Conservation (phyloP, 2,329 filamentous ascomycete genomes). For the Colletotrichum sp. region DNA sequence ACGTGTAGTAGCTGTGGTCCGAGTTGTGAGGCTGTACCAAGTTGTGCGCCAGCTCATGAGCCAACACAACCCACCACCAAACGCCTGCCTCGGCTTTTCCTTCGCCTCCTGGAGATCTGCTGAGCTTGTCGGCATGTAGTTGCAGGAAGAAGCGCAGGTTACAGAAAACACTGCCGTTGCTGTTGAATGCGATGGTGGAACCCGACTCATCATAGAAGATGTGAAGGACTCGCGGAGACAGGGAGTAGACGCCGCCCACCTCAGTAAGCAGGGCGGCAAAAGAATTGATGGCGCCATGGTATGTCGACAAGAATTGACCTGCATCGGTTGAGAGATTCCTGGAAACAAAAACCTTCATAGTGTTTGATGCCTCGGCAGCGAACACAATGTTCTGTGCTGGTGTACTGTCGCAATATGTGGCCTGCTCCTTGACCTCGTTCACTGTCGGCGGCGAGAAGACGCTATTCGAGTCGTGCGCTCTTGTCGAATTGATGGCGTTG, state of each 20-base stretch:
- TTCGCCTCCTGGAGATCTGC: slow-evolving; percentile 35
- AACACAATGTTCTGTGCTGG: slow-evolving; percentile 76
- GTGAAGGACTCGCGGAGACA: slow-evolving; percentile 74
- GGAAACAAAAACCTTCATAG: slow-evolving; percentile 76
- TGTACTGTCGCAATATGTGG: slow-evolving; percentile 83
- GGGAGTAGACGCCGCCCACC: slow-evolving; percentile 73
- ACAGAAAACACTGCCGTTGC: slow-evolving; percentile 86
- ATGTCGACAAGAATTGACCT: slow-evolving; percentile 62
- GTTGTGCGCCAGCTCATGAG: slow-evolving; percentile 96
- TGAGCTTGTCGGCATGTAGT: slow-evolving; percentile 67
- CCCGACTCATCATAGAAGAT: slow-evolving; percentile 86
- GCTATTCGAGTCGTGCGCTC: slow-evolving; percentile 74
- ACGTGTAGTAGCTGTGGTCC: slow-evolving; percentile 84
- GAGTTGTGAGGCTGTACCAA: slow-evolving; percentile 79
- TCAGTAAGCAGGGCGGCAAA: slow-evolving; percentile 76
- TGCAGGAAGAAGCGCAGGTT: slow-evolving; percentile 88
- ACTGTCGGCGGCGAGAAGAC: slow-evolving; percentile 78
- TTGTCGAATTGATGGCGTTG: slow-evolving; percentile 79
- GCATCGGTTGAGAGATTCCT: slow-evolving; percentile 55
- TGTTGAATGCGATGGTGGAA: slow-evolving; percentile 91
- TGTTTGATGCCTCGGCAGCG: slow-evolving; percentile 71
- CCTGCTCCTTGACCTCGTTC: slow-evolving; percentile 78
- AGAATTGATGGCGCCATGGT: slow-evolving; percentile 67
- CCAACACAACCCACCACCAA: slow-evolving; percentile 96
- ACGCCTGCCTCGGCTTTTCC: slow-evolving; percentile 71